Percentiles rank a stretch among this genome's conserved stretches.
These are phyloP conservation scores for Arthrinium puccinioides DNA, from an alignment of 2,329 filamentous ascomycete genomes.

Conservation along the genomic window DNA sequence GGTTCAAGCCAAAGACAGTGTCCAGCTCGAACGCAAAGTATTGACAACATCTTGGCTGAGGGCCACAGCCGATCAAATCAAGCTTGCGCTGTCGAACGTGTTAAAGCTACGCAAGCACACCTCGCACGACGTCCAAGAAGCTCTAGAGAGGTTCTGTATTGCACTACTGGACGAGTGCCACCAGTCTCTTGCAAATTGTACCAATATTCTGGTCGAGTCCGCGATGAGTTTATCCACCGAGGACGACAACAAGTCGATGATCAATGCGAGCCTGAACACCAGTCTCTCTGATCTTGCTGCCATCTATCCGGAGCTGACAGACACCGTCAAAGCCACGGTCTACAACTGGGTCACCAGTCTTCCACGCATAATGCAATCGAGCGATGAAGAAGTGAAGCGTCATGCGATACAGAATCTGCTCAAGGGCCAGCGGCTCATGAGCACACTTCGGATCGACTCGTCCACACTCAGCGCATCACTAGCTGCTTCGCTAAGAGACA, in stretches of 20 bases:
- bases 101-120: slow-evolving; percentile 68
- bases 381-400: slow-evolving; percentile 72
- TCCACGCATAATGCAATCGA: slow-evolving; percentile 74
- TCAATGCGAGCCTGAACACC: slow-evolving; percentile 45
- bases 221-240: slow-evolving; percentile 60
- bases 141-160: slow-evolving; percentile 65
- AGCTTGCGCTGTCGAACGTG: slow-evolving; percentile 71
- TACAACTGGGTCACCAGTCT: slow-evolving; percentile 79
- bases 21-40: slow-evolving; percentile 20
- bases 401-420: slow-evolving; percentile 69
- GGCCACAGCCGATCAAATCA: slow-evolving; percentile 74
- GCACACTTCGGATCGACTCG: slow-evolving; percentile 55
- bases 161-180: slow-evolving; percentile 73
- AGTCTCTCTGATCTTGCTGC: slow-evolving; percentile 54
- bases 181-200: slow-evolving; percentile 60
- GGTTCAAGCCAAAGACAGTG: slow-evolving; percentile 17
- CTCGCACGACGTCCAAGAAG: slow-evolving; percentile 58
- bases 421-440: slow-evolving; percentile 61
- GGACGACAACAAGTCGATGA: slow-evolving; percentile 32
- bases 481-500: slow-evolving; percentile 65
- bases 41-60: slow-evolving; percentile 61
- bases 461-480: slow-evolving; percentile 61
- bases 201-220: slow-evolving; percentile 71
- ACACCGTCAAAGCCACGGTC: slow-evolving; percentile 61
- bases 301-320: slow-evolving; percentile 54